Evolutionary conservation across 331 rosid species (phyloP), one percentile per base, ranked within the genome.

Genomic region (Acacia concinna): DNA sequence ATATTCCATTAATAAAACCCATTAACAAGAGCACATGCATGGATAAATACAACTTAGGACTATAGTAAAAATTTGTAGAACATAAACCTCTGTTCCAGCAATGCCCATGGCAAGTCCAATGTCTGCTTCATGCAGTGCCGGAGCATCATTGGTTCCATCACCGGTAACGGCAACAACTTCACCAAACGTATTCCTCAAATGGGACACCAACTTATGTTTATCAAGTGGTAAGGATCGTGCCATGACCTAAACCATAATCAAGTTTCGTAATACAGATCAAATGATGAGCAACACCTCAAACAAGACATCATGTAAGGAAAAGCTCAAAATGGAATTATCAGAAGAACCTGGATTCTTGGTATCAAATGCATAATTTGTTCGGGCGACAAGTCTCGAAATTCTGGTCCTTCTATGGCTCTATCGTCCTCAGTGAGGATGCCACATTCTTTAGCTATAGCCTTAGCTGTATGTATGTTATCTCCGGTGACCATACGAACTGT

Each of bases 91-190:
- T 0, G 98, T 93, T 84, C 99, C 99, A 30, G 96, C 97, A 81
- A 95, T 95, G 79, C 99, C 99, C 99, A 95, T 95, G 60, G 99
- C 97, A 78, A 95, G 94, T 83, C 99, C 99, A 75, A 95, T 95
- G 83, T 95, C 96, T 54, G 99, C 70, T 82, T 92, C 97, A 46
- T 80, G 90, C 86, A 95, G 77, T 52, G 99, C 99, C 44, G 99
- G 99, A 67, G 99, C 99, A 57, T 95, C 99, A 32, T 95, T 95
- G 72, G 96, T 91, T 80, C 99, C 99, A 85, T 95, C 99, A 0
- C 99, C 99, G 27, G 97, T 95, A 76, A 95, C 97, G 44, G 99
- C 97, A 47, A 95, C 97, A 30, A 95, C 93, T 87, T 95, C 99
- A 7, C 82, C 89, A 73, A 94, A 90, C 81, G 71, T 83, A 35